Evolutionary conservation across 352 stramenopile species (phyloP), one percentile per base, ranked within the genome.

Genomic region (Phytophthora boehmeriae): DNA sequence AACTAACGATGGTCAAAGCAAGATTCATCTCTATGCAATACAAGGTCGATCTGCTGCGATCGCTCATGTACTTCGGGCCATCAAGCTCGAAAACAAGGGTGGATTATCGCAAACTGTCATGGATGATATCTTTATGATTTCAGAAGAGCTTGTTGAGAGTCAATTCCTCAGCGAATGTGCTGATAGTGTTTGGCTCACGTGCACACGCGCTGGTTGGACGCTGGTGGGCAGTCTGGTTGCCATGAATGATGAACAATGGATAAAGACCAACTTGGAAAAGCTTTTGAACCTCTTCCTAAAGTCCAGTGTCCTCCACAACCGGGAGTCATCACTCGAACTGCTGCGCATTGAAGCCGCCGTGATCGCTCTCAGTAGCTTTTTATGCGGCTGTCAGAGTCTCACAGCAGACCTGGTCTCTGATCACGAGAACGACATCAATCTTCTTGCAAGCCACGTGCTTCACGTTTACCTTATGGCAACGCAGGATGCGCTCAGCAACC

Each of bases 141-240:
- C 87, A 0, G 80, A 90, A 49, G 68, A 80, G 43, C 77, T 96
- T 35, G 68, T 96, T 9, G 82, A 88, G 41, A 93, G 80, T 42
- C 88, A 96, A 54, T 95, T 92, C 48, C 62, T 86, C 19, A 82
- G 86, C 55, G 75, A 81, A 20, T 93, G 80, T 54, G 67, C 73
- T 2, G 88, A 96, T 58, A 93, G 86, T 51, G 81, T 95, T 28
- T 96, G 88, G 88, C 66, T 96, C 30, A 96, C 88, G 10, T 96
- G 86, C 53, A 96, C 88, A 5, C 86, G 88, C 14, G 88, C 83
- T 46, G 88, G 88, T 14, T 96, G 88, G 88, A 88, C 73, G 5
- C 42, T 96, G n/a, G 59, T 93, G 8, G 73, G 84, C 25, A 92
- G 80, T 56, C 56, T 96, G 10, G 75, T 91, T 2, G 67, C 80